phyloP scores from a whole-genome alignment of 2,329 filamentous ascomycete genomes.

The Fusarium tupiense region DNA sequence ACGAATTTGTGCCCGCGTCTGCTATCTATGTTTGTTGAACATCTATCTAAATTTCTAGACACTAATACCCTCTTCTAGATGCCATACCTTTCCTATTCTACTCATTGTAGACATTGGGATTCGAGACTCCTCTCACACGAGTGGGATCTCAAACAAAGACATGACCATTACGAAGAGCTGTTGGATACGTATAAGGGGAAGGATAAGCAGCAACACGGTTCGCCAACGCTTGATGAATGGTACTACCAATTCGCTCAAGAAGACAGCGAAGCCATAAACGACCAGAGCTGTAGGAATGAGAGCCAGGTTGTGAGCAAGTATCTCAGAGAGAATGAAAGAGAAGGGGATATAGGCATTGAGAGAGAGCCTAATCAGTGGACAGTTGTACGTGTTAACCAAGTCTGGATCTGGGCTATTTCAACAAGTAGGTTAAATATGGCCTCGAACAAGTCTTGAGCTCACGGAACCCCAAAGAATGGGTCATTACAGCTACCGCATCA shows the following conservation, averaged over 20 bases:
- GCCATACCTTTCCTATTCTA: neutral
- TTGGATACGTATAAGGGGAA: neutral
- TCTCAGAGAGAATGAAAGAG: neutral
- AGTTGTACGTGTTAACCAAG: neutral
- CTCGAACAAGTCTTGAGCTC: neutral
- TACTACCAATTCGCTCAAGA: neutral
- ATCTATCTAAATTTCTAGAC: too few relatives aligned
- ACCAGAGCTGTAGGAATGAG: neutral
- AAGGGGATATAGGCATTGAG: too few relatives aligned
- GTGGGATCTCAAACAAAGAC: neutral
- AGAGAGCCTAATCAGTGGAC: neutral
- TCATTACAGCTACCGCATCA: neutral
- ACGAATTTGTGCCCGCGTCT: neutral
- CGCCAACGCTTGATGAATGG: neutral
- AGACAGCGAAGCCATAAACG: neutral
- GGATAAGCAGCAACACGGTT: neutral
- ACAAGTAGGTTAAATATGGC: neutral
- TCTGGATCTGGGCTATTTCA: neutral
- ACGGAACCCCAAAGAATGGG: neutral
- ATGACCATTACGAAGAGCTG: rapidly evolving
- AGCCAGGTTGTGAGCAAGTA: neutral
- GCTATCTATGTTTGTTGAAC: neutral
- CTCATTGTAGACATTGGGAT: neutral
- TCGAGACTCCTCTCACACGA: rapidly evolving
- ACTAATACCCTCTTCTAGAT: neutral